Base-by-base conservation (phyloP, 23 red algal genomes). In the Agarophyton chilense region DNA sequence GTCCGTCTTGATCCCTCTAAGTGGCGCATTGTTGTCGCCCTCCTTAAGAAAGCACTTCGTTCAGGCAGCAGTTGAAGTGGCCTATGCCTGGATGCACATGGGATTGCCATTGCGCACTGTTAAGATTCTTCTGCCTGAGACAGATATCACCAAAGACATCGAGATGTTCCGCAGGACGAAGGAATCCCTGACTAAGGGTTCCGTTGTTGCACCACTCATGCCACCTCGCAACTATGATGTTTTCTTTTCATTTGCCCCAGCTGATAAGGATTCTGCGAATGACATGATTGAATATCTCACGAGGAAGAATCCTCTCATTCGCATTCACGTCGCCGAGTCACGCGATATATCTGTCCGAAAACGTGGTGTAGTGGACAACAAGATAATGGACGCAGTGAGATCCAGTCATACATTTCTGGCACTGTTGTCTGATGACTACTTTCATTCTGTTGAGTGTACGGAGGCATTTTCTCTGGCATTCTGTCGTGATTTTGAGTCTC, bases 121-220 rank as follows among this genome's bases (percentile, higher is more conserved):
- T 25, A 93, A 94, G 73, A 98, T 98, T 46, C 75, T 98, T 22
- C 76, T 98, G 41, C 95, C 95, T 4, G 95, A 98, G 22, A 87
- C 93, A 6, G 93, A 95, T 41, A 95, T 95, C 49, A 82, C 85
- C 50, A 91, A 92, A 74, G 93, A 95, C 79, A 90, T 95, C 33
- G 93, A 90, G 38, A 89, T 85, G 42, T 95, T 95, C 57, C 74
- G 77, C 25, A 82, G 82, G 29, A 81, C 79, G 0, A 53, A 77
- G 36, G 84, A 81, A n/a, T 35, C 62, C 57, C 45, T 95, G 7
- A 51, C 74, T 14, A 38, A 52, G 43, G 50, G 46, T 10, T 64
- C 81, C 7, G 60, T 39, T 50, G 70, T 71, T 10, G 81, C 82
- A 0, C 47, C 81, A 18, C 51, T 86, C 13, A 54, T 55, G 22